Conservation (phyloP, 2,329 filamentous ascomycete species). For the Atkinsonella hypoxylon region DNA sequence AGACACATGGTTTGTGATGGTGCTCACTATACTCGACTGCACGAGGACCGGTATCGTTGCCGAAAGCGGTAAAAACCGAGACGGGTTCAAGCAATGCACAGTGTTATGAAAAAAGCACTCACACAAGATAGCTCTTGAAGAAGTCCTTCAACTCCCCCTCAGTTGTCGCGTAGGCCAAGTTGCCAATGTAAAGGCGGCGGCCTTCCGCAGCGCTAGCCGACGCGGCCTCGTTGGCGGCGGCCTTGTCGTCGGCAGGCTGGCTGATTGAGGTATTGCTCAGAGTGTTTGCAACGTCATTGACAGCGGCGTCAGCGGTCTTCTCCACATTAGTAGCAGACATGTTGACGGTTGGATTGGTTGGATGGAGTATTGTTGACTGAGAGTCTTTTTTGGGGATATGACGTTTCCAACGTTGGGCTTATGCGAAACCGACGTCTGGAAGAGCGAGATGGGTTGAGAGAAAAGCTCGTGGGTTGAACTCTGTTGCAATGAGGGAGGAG, state of each 20-base stretch:
- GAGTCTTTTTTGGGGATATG: conserved; percentile 23
- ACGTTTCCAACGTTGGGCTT: conserved; percentile 27
- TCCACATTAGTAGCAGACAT: conserved; percentile 69
- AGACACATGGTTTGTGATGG: not conserved
- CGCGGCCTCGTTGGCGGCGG: conserved; percentile 73
- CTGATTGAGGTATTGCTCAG: conserved; percentile 61
- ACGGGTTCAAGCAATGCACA: not conserved
- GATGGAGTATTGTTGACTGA: conserved; percentile 34
- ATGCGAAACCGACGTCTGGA: conserved; percentile 32
- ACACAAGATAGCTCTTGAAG: conserved; percentile 99
- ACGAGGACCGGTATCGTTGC: too few species aligned
- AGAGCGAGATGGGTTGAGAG: conserved; percentile 16
- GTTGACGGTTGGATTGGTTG: conserved; percentile 39
- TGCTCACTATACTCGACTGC: not conserved
- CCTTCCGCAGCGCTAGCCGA: conserved; percentile 96
- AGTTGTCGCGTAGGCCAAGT: conserved; percentile 99
- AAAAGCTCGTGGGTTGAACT: conserved; percentile 43
- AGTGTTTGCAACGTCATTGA: conserved; percentile 67
- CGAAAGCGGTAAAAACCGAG: too few species aligned
- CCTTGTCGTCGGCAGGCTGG: conserved; percentile 40
- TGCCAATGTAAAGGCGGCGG: conserved; percentile 99
- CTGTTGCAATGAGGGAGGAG: conserved; percentile 54
- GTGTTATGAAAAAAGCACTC: conserved; percentile 36
- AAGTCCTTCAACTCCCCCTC: conserved; percentile 99
- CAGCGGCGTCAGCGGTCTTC: conserved; percentile 51